phyloP scores from a whole-genome alignment of 1,284 basidiomycete genomes.

The Wallemia ichthyophaga region DNA sequence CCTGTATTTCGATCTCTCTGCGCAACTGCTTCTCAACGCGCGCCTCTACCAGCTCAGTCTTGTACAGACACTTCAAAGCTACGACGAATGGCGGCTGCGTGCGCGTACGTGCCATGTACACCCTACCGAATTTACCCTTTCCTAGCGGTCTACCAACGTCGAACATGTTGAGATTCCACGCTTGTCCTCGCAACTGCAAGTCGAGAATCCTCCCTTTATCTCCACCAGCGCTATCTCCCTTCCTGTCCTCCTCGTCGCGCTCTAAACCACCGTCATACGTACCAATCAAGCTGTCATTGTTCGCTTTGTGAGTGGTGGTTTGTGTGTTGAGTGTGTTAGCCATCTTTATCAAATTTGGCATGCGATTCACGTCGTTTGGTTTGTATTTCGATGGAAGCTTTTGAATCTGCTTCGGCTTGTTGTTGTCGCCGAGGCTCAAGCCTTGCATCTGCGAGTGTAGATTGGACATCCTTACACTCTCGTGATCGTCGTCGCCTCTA shows the following conservation, averaged over 20 bases:
- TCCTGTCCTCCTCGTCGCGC: conserved; percentile 13
- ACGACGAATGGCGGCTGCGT: conserved; percentile 64
- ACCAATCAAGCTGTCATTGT: conserved; percentile 7
- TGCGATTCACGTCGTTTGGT: not conserved
- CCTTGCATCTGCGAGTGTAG: not conserved
- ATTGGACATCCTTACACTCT: not conserved
- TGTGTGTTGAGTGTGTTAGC: not conserved
- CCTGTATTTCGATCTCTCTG: conserved; percentile 94
- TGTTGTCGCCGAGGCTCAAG: not conserved
- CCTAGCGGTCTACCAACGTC: conserved; percentile 87
- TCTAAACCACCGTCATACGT: conserved; percentile 15
- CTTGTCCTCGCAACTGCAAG: conserved; percentile 3
- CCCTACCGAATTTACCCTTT: conserved; percentile 94
- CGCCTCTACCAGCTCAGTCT: conserved; percentile 67
- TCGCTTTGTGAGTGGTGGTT: not conserved
- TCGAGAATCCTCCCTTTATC: conserved; percentile 1
- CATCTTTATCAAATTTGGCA: not conserved
- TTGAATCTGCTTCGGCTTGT: not conserved
- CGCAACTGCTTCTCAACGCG: conserved; percentile 44
- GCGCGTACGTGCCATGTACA: conserved; percentile 93
- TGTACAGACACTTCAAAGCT: conserved; percentile 90
- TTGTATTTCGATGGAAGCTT: not conserved
- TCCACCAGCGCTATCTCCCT: conserved; percentile 8
- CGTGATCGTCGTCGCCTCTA: too few relatives aligned
- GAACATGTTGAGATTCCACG: conserved; percentile 54